Evolutionary conservation across 2,329 filamentous ascomycete genomes (phyloP).

Genomic region (Fusarium continuum): DNA sequence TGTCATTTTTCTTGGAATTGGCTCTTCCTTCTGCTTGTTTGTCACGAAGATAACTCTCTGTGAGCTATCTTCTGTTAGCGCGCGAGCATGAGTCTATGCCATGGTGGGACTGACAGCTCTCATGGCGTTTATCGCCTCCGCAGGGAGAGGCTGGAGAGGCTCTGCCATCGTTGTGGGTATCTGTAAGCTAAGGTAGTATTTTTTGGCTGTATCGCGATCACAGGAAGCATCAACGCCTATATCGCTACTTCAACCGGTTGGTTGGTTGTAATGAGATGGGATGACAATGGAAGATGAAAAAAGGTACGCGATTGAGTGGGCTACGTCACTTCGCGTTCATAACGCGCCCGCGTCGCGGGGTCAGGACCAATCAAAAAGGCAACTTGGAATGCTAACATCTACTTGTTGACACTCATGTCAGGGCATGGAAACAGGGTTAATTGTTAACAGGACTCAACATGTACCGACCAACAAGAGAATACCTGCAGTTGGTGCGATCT

Average conservation of each 20-base stretch:
- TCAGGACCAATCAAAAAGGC: not conserved
- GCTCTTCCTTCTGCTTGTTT: not conserved
- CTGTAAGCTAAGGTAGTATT: not conserved
- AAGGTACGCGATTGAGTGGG: not conserved
- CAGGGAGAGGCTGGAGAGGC: not conserved
- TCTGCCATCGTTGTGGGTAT: not conserved
- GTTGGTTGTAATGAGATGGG: not conserved
- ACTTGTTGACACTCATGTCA: too few relatives aligned
- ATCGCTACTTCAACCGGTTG: not conserved
- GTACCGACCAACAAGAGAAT: too few relatives aligned
- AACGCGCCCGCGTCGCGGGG: not conserved
- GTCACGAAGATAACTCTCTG: not conserved
- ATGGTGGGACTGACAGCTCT: not conserved
- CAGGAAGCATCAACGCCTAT: not conserved
- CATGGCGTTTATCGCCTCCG: not conserved
- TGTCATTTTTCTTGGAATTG: not conserved
- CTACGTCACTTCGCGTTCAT: not conserved
- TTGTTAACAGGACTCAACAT: too few relatives aligned
- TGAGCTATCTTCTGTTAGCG: not conserved
- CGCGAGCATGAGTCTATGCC: too few relatives aligned
- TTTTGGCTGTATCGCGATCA: not conserved
- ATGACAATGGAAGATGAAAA: not conserved
- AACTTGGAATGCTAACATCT: too few relatives aligned
- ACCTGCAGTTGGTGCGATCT: too few relatives aligned
- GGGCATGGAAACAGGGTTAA: too few relatives aligned